phyloP scores from a whole-genome alignment of 352 stramenopile species.

The Phytophthora pluvialis region DNA sequence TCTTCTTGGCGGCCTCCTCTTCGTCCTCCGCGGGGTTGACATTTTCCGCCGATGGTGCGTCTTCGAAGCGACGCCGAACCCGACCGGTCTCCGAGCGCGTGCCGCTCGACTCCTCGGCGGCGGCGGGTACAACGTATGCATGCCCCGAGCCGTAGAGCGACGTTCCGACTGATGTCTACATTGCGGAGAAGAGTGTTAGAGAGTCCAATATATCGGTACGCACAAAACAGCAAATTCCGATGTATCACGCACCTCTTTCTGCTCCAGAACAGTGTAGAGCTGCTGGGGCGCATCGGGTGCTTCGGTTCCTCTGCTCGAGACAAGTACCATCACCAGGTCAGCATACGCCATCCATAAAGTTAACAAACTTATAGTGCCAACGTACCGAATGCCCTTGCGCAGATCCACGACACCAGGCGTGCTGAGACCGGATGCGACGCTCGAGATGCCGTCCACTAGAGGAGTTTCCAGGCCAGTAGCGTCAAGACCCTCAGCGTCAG shows the following conservation, averaged over 20 bases:
- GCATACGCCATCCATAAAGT: background rate
- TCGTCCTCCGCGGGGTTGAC: conserved; percentile 50
- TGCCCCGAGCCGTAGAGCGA: conserved; percentile 81
- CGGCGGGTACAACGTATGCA: conserved; percentile 70
- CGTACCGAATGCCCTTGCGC: conserved; percentile 74
- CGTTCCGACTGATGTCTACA: conserved; percentile 70
- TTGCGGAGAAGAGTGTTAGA: background rate
- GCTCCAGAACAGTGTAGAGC: conserved; percentile 81
- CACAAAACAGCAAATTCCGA: background rate
- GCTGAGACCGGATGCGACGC: conserved; percentile 71
- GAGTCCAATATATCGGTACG: conserved; percentile 4
- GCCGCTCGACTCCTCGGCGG: conserved; percentile 37
- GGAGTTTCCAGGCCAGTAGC: conserved; percentile 67
- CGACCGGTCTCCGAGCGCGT: conserved; percentile 57
- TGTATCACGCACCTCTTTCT: conserved; percentile 60
- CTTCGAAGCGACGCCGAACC: conserved; percentile 76
- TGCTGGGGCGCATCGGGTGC: conserved; percentile 70
- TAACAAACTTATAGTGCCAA: background rate
- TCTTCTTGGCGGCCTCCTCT: conserved; percentile 66
- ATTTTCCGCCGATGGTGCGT: conserved; percentile 43
- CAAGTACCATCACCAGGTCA: conserved; percentile 9
- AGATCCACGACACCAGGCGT: conserved; percentile 79
- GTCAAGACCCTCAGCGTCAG: conserved; percentile 44
- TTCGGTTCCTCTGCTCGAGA: conserved; percentile 51
- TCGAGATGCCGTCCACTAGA: conserved; percentile 67